Evolutionary conservation across 2,329 filamentous ascomycete genomes (phyloP).

Genomic region (Orbilia oligospora): DNA sequence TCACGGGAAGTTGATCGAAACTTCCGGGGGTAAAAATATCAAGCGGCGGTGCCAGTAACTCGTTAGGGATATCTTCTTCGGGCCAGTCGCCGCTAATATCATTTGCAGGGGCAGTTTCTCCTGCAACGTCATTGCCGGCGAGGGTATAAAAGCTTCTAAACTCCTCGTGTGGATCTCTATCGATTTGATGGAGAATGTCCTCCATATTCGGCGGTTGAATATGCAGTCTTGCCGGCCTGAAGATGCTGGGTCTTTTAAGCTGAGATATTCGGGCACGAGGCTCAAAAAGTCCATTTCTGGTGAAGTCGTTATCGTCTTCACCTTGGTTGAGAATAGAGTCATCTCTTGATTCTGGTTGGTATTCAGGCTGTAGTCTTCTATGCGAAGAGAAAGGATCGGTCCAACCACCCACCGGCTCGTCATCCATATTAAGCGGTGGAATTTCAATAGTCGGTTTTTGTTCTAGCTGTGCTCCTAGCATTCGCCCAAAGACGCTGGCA

Average conservation of each 20-base stretch:
- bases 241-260: slow-evolving; percentile 1
- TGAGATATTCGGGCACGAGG: not conserved
- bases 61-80: slow-evolving; percentile 22
- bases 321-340: slow-evolving; percentile 1
- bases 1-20: not conserved
- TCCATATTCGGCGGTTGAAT: slow-evolving; percentile 5
- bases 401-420: not conserved
- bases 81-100: not conserved
- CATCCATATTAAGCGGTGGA: slow-evolving; percentile 1
- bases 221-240: slow-evolving; percentile 16
- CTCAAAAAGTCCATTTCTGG: slow-evolving; percentile 10
- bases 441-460: slow-evolving; percentile 28
- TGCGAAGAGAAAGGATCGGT: slow-evolving; percentile 32
- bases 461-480: slow-evolving; percentile 3
- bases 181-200: slow-evolving; percentile 23
- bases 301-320: not conserved
- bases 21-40: not conserved
- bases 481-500: slow-evolving; percentile 7
- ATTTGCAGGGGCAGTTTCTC: not conserved
- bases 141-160: not conserved
- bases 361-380: slow-evolving; percentile 10
- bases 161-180: not conserved
- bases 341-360: slow-evolving; percentile 17
- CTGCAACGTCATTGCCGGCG: not conserved
- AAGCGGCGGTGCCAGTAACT: not conserved